A percentile compares a stretch with the other conserved stretches of the same genome.
These are phyloP conservation scores for Suillus weaverae DNA, from an alignment of 768 basidiomycete genomes.

Conservation along the genomic window DNA sequence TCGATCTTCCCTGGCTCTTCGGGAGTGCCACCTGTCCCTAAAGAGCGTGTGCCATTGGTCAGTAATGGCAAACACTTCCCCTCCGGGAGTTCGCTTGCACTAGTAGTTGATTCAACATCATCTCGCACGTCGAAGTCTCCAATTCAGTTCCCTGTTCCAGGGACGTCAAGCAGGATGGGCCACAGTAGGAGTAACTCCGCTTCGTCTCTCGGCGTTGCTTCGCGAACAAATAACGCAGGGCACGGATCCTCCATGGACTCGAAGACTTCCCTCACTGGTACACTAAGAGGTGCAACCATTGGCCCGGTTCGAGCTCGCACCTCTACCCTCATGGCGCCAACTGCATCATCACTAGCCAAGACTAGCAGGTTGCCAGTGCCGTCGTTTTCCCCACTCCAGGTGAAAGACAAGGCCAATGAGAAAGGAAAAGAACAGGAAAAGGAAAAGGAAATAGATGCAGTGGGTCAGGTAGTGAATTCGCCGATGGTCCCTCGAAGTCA, in stretches of 20 bases:
- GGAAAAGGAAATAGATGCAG: conserved; percentile 15
- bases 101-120: conserved; percentile 14
- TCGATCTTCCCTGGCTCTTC: conserved; percentile 21
- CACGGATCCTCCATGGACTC: conserved; percentile 30
- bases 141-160: conserved; percentile 17
- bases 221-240: conserved; percentile 22
- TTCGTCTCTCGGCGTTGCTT: conserved; percentile 42
- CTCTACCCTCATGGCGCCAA: conserved; percentile 64
- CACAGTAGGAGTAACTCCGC: conserved; percentile 23
- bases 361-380: conserved; percentile 30
- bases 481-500: conserved; percentile 27
- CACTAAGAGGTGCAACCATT: conserved; percentile 10
- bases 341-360: conserved; percentile 76
- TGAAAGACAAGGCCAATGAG: conserved; percentile 12
- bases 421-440: conserved; percentile 15
- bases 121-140: conserved; percentile 23
- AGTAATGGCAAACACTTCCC: conserved; percentile 18
- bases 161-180: conserved; percentile 16
- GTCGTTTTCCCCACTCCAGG: conserved; percentile 14
- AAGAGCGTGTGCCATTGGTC: conserved; percentile 1
- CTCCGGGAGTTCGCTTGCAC: conserved; percentile 21
- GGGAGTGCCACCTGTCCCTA: conserved; percentile 16
- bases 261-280: conserved; percentile 19
- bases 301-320: conserved; percentile 27
- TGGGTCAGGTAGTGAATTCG: conserved; percentile 38